Conservation (phyloP, 768 basidiomycete genomes). For the Suillus variegatus region DNA sequence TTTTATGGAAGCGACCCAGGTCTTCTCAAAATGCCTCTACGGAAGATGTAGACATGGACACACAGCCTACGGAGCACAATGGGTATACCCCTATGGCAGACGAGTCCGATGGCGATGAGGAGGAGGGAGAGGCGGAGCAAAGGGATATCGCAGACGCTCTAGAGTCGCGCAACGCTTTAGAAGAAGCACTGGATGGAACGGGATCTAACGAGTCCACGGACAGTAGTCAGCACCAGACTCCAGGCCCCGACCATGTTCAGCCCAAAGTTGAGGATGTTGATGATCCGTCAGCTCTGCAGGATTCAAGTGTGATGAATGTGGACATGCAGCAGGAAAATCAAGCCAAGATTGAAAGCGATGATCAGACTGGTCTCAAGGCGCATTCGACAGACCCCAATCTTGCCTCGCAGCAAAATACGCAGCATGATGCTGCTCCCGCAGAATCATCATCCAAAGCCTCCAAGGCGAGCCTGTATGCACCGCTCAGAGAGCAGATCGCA, state of each 20-base stretch:
- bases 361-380: constrained; percentile 47
- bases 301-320: constrained; percentile 35
- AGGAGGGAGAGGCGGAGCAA: constrained; percentile 57
- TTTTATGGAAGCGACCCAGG: constrained; percentile 60
- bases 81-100: constrained; percentile 19
- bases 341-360: constrained; percentile 28
- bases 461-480: constrained; percentile 51
- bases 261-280: constrained; percentile 61
- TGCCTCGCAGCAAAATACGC: constrained; percentile 41
- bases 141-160: constrained; percentile 60
- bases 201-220: constrained; percentile 36
- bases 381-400: constrained; percentile 59
- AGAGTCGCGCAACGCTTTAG: constrained; percentile 52
- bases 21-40: constrained; percentile 36
- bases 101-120: constrained; percentile 58
- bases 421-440: constrained; percentile 28
- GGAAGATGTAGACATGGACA: constrained; percentile 35
- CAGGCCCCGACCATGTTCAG: constrained; percentile 32
- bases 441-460: constrained; percentile 38
- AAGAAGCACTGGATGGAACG: constrained; percentile 56
- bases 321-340: constrained; percentile 30
- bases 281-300: constrained; percentile 45
- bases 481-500: constrained; percentile 60
- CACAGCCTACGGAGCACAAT: constrained; percentile 10
- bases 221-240: constrained; percentile 35